Evolutionary conservation across 805 yeast species (phyloP).

Genomic region (Debaryomyces tyrocola): DNA sequence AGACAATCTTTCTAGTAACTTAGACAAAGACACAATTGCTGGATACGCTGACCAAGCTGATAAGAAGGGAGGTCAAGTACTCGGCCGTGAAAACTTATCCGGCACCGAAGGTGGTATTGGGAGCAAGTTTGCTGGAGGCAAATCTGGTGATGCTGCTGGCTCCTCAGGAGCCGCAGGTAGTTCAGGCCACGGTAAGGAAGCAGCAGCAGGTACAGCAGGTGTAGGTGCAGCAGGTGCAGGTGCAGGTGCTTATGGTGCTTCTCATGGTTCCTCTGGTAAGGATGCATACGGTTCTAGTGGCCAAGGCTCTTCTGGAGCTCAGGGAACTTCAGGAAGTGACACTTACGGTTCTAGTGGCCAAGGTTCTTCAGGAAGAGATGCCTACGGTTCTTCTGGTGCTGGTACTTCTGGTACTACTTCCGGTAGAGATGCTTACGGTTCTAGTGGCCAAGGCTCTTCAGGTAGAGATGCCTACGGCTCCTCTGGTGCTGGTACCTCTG

Average conservation of each 20-base stretch:
- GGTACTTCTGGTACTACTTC: slow-evolving; percentile 14
- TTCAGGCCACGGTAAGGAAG: slow-evolving; percentile 7
- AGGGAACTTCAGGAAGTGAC: slow-evolving; percentile 12
- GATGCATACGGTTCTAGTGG: slow-evolving; percentile 14
- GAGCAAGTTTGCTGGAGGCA: slow-evolving; percentile 19
- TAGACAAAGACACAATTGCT: slow-evolving; percentile 26
- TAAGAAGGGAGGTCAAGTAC: slow-evolving; percentile 15
- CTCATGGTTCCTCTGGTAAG: slow-evolving; percentile 10
- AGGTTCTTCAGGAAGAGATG: slow-evolving; percentile 13
- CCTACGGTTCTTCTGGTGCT: slow-evolving; percentile 12
- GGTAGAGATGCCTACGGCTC: slow-evolving; percentile 10
- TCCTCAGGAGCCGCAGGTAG: slow-evolving; percentile 9
- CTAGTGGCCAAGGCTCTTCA: slow-evolving; percentile 12
- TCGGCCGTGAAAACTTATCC: slow-evolving; percentile 20
- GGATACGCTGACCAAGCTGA: slow-evolving; percentile 26
- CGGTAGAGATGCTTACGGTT: slow-evolving; percentile 8
- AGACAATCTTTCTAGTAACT: slow-evolving; percentile 27
- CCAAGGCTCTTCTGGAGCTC: slow-evolving; percentile 4
- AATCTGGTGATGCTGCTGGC: slow-evolving; percentile 9
- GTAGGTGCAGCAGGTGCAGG: slow-evolving; percentile 12
- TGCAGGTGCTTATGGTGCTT: slow-evolving; percentile 10
- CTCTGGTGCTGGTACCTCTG: slow-evolving; percentile 12
- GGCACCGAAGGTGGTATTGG: slow-evolving; percentile 35
- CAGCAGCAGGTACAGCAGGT: slow-evolving; percentile 6
- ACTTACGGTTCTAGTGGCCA: slow-evolving; percentile 13